Percentiles rank a stretch among this genome's conserved stretches.
Conservation (phyloP, 495 filamentous ascomycete species). For the Pseudevernia furfuracea region DNA sequence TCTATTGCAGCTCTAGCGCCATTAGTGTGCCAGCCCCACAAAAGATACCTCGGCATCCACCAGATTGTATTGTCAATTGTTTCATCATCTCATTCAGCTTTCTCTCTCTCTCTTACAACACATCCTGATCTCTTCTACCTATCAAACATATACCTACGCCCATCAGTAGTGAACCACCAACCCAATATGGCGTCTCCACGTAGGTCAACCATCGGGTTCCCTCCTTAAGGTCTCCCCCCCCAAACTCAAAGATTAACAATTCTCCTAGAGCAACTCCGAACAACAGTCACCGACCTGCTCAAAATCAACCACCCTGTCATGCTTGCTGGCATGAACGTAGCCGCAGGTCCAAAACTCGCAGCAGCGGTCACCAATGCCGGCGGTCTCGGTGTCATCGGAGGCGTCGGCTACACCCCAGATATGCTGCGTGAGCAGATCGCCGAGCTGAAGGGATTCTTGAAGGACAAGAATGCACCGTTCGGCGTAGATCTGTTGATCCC, state of each 20-base stretch:
- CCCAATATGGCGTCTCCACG: constrained; percentile 68
- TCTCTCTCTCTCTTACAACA: background rate
- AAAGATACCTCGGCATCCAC: constrained; percentile 4
- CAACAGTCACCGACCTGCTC: constrained; percentile 85
- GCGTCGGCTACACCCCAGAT: constrained; percentile 91
- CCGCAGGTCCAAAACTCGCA: constrained; percentile 91
- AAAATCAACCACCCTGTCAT: constrained; percentile 95
- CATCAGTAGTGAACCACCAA: background rate
- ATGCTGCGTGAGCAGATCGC: constrained; percentile 93
- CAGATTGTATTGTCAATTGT: background rate
- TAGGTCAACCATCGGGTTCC: constrained; percentile 38
- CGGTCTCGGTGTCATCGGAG: constrained; percentile 92
- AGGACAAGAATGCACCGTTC: constrained; percentile 96
- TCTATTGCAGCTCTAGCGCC: too few species aligned
- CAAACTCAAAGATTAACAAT: constrained; percentile 8
- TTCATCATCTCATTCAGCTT: background rate
- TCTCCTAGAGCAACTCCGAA: constrained; percentile 70
- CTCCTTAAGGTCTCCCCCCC: background rate
- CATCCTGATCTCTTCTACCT: background rate
- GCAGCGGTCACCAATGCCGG: constrained; percentile 96
- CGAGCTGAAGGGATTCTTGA: constrained; percentile 83
- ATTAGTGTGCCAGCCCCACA: background rate
- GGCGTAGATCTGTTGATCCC: constrained; percentile 92
- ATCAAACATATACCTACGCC: background rate
- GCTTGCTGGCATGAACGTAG: constrained; percentile 98